Evolutionary conservation across 179 eudicot species (phyloP), one percentile per base, ranked within the genome.

Genomic region (Corrigiola litoralis): DNA sequence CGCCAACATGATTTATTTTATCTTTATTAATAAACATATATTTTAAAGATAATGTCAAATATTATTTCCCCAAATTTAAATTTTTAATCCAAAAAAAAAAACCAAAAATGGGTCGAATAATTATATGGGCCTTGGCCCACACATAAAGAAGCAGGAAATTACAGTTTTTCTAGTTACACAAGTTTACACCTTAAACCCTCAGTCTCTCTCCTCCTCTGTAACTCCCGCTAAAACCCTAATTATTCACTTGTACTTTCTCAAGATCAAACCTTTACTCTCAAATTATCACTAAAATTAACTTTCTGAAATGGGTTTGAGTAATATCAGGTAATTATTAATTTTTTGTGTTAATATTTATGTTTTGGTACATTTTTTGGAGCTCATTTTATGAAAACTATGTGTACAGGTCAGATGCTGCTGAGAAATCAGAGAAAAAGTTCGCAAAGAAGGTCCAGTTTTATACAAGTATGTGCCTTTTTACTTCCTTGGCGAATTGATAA

Each of bases 391-490:
- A 49, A 1, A 8, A 45, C 27, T 58, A 66, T 48, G 17, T 46
- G 10, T 63, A 25, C 70, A 86, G 92, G 72, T 54, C 72, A 13
- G 80, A 82, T 28, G 69, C 76, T 0, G 34, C 77, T 5, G 66
- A 77, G 29, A 81, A 73, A 33, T 83, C 86, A 0, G 97, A 90
- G 10, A 78, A 76, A 12, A 90, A 88, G 67, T 88, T 88, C 49
- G 92, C 79, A 10, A 90, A 88, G 82, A 90, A 85, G 59, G 49
- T 88, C 29, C 73, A 85, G 40, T 90, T 90, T 63, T 90, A 88
- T 64, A 61, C 86, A n/a, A 81, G 97, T 84, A 61, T 75, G 89
- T 68, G 28, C 27, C 29, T 44, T 61, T 40, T 55, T 42, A 58
- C n/a, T 5, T 24, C 4, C 50, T 36, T 42, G 17, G 17, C 10